Evolutionary conservation across 2,329 filamentous ascomycete species (phyloP).

Genomic region (Dendrostoma leiphaemia): DNA sequence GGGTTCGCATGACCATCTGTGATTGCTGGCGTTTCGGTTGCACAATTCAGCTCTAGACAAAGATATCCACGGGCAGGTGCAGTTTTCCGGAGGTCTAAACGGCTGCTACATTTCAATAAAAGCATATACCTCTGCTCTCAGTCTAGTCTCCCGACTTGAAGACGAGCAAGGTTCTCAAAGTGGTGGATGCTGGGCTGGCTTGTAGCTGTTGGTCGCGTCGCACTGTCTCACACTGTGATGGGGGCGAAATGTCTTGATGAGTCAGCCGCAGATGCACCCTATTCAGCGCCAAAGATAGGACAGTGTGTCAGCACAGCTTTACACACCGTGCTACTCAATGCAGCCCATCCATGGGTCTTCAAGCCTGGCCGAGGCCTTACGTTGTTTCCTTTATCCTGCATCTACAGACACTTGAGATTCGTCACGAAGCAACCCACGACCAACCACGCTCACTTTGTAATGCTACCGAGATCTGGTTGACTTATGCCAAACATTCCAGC

Average conservation of each 20-base stretch:
- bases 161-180: no score
- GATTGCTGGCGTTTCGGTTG: conserved; percentile 9
- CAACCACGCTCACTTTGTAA: not conserved
- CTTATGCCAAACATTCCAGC: not conserved
- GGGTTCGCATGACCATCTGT: not conserved
- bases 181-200: no score
- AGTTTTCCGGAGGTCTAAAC: not conserved
- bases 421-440: not conserved
- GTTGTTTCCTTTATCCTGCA: not conserved
- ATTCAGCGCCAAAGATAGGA: not conserved
- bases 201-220: no score
- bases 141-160: not conserved
- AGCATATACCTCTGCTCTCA: not conserved
- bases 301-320: not conserved
- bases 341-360: no score
- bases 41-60: conserved; percentile 13
- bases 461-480: no score
- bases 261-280: not conserved
- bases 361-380: not conserved
- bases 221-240: no score
- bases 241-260: no score
- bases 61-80: conserved; percentile 9
- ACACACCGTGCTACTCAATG: not conserved
- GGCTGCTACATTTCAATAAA: not conserved
- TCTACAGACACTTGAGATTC: not conserved